These are phyloP conservation scores for Fragilariopsis cylindrus DNA, from an alignment of 108 stramenopile genomes.

Conservation along the genomic window DNA sequence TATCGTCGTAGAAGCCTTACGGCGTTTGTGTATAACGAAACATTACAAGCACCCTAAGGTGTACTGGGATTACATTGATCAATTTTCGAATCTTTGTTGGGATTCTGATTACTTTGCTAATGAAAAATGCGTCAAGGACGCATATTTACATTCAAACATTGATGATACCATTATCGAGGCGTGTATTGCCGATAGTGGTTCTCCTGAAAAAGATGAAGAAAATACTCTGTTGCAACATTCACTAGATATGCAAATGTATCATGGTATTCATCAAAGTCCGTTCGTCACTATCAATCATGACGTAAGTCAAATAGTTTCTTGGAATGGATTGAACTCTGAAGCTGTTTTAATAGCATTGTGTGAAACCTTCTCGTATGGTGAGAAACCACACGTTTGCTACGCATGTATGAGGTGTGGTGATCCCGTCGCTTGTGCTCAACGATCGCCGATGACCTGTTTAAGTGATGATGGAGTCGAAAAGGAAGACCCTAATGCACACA, in stretches of 20 bases:
- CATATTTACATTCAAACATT: slow-evolving; percentile 69
- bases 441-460: slow-evolving; percentile 34
- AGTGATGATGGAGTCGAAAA: slow-evolving; percentile 16
- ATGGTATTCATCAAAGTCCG: slow-evolving; percentile 65
- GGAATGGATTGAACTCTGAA: slow-evolving; percentile 43
- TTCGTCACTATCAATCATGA: slow-evolving; percentile 77
- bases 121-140: slow-evolving; percentile 80
- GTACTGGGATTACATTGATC: slow-evolving; percentile 91
- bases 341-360: slow-evolving; percentile 84
- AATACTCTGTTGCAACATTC: slow-evolving; percentile 74
- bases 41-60: slow-evolving; percentile 48
- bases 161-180: slow-evolving; percentile 57
- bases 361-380: slow-evolving; percentile 71
- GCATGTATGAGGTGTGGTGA: slow-evolving; percentile 34
- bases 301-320: slow-evolving; percentile 39
- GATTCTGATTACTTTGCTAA: slow-evolving; percentile 56
- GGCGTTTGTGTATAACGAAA: slow-evolving; percentile 86
- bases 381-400: slow-evolving; percentile 69
- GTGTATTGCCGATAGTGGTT: slow-evolving; percentile 89
- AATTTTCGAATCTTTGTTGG: slow-evolving; percentile 69
- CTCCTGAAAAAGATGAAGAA: slow-evolving; percentile 43
- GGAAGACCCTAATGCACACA: slow-evolving; percentile 14
- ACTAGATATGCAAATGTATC: slow-evolving; percentile 42
- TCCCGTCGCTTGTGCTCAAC: slow-evolving; percentile 31
- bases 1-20: slow-evolving; percentile 83